Conservation (phyloP, 192 early-diverging fungal species). For the Linnemannia hyalina region DNA sequence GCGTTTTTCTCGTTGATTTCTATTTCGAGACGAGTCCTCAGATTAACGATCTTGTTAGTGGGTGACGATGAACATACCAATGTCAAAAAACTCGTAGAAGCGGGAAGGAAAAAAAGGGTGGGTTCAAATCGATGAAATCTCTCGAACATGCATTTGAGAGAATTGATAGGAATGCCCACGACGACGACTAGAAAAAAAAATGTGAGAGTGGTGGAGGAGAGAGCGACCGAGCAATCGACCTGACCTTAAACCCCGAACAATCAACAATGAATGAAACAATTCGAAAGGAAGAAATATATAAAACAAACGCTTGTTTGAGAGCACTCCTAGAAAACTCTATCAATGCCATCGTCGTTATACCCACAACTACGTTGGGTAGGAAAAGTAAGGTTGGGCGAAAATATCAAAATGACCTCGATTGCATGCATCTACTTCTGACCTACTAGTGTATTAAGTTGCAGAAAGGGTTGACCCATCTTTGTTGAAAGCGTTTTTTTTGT, state of each 20-base stretch:
- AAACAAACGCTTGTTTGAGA: background rate
- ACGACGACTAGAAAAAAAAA: background rate
- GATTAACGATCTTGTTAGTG: too few relatives aligned
- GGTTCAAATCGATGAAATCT: too few relatives aligned
- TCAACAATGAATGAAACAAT: background rate
- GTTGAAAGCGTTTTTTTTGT: too few relatives aligned
- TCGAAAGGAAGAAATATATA: background rate
- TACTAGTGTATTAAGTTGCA: too few relatives aligned
- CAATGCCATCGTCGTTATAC: background rate
- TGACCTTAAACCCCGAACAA: background rate
- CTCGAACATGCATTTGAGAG: background rate
- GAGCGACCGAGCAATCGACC: background rate
- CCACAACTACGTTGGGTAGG: background rate
- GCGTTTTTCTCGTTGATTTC: too few relatives aligned
- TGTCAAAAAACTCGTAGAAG: too few relatives aligned
- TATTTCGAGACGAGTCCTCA: too few relatives aligned
- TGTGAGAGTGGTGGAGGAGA: background rate
- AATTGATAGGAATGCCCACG: background rate
- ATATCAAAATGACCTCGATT: too few relatives aligned
- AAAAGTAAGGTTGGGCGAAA: background rate
- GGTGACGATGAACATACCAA: too few relatives aligned
- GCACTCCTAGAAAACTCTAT: conserved; percentile 8
- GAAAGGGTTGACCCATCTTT: too few relatives aligned
- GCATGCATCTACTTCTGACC: too few relatives aligned
- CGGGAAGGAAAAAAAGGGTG: too few relatives aligned